phyloP scores from a whole-genome alignment of 306 rosid species.

The Vigna hirtella region DNA sequence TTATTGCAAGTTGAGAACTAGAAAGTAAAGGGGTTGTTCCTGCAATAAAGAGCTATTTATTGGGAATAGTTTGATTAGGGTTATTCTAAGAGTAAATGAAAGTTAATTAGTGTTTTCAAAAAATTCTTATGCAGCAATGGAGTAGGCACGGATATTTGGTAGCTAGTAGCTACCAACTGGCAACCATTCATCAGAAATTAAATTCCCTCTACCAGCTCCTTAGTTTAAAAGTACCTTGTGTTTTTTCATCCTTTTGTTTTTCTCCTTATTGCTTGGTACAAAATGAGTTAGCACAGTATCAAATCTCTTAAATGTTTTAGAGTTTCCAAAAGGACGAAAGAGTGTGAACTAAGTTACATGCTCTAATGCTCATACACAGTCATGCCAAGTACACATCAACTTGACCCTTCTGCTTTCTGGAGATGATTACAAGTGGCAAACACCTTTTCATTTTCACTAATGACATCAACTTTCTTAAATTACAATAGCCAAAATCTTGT shows the following conservation, averaged over 20 bases:
- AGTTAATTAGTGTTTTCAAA: background rate
- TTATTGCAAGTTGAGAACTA: background rate
- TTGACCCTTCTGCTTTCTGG: background rate
- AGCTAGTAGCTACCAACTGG: conserved; percentile 38
- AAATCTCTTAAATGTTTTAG: background rate
- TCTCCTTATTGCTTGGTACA: conserved; percentile 1
- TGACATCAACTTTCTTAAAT: conserved; percentile 4
- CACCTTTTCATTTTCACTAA: conserved; percentile 2
- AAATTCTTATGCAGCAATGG: background rate
- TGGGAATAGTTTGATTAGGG: background rate
- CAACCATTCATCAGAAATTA: conserved; percentile 46
- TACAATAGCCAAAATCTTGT: conserved; percentile 4
- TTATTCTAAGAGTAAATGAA: background rate
- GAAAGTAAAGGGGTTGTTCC: background rate
- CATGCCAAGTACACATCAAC: background rate
- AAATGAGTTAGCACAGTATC: conserved; percentile 21
- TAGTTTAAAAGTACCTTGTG: background rate
- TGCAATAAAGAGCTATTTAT: background rate
- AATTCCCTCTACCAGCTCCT: conserved; percentile 26
- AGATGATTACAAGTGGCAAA: conserved; percentile 2
- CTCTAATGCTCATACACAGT: background rate
- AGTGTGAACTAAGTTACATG: conserved; percentile 5
- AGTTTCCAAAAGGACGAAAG: conserved; percentile 1
- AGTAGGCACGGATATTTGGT: conserved; percentile 21
- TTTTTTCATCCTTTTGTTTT: background rate